Conservation (phyloP, 2,329 filamentous ascomycete genomes). For the Cordyceps fumosorosea region DNA sequence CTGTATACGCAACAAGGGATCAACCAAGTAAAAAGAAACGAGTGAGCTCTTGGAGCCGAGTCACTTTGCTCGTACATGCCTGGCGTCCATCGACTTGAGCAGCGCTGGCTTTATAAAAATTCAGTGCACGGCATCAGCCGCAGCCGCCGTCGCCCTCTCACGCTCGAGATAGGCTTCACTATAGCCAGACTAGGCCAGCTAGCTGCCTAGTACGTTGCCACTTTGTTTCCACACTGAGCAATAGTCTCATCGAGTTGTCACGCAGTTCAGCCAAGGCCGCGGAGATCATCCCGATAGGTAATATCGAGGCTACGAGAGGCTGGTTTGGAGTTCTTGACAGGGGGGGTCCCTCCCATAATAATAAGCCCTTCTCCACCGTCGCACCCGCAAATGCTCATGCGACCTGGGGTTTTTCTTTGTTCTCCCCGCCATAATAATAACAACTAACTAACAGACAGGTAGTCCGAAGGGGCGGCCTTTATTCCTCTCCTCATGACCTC, state of each 20-base stretch:
- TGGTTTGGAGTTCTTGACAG: neutral
- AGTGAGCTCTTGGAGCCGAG: neutral
- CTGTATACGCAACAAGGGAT: neutral
- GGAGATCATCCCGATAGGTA: constrained; percentile 9
- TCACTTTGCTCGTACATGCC: no score
- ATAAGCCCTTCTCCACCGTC: neutral
- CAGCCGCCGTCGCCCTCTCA: neutral
- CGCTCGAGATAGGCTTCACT: no score
- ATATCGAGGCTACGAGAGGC: neutral
- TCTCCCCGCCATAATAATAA: neutral
- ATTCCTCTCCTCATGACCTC: neutral
- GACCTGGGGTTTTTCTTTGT: neutral
- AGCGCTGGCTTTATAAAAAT: neutral
- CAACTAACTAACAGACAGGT: neutral
- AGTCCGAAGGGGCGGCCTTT: constrained; percentile 2
- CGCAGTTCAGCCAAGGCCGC: neutral
- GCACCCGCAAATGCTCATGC: constrained; percentile 2
- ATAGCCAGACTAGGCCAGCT: no score
- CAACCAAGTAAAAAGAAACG: neutral
- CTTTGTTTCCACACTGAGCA: neutral
- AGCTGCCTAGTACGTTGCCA: neutral
- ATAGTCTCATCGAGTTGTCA: neutral
- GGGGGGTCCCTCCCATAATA: neutral
- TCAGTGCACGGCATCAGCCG: neutral
- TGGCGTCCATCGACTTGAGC: no score